Evolutionary conservation across 495 filamentous ascomycete genomes (phyloP).

Genomic region (Podospora anserina): DNA sequence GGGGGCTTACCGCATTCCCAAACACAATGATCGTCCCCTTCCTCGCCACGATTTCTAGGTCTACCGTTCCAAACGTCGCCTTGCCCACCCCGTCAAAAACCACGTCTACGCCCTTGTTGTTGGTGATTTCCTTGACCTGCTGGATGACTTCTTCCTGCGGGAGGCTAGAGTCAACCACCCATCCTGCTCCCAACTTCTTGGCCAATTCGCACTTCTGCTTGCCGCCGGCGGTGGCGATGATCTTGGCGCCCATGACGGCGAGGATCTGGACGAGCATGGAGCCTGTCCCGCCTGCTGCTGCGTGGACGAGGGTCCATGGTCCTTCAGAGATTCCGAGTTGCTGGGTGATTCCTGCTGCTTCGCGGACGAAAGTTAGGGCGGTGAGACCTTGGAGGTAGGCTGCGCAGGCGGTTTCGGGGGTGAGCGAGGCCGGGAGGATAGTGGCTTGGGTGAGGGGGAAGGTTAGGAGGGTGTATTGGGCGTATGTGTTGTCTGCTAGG

Average conservation of each 20-base stretch:
- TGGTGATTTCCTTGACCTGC: constrained; percentile 66
- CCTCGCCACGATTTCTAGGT: constrained; percentile 69
- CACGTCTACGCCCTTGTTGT: constrained; percentile 66
- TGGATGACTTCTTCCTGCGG: constrained; percentile 61
- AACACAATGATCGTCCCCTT: constrained; percentile 85
- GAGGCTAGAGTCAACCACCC: constrained; percentile 62
- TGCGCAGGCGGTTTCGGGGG: constrained; percentile 62
- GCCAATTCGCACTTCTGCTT: constrained; percentile 70
- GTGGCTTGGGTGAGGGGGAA: constrained; percentile 55
- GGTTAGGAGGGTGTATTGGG: constrained; percentile 65
- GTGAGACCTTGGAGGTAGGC: constrained; percentile 80
- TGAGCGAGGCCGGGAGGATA: constrained; percentile 62
- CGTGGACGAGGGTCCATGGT: constrained; percentile 85
- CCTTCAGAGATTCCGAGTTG: constrained; percentile 37
- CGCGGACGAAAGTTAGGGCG: constrained; percentile 75
- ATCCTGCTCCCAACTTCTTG: constrained; percentile 63
- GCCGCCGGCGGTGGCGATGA: constrained; percentile 80
- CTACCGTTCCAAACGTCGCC: constrained; percentile 73
- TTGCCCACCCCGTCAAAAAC: constrained; percentile 91
- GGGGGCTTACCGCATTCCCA: constrained; percentile 67
- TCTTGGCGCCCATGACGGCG: constrained; percentile 65
- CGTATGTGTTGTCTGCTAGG: constrained; percentile 61
- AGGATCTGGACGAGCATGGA: constrained; percentile 75
- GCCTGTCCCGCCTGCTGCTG: constrained; percentile 87
- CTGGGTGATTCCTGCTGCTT: constrained; percentile 66